Evolutionary conservation across 23 red algal species (phyloP).

Genomic region (Chondrus crispus): DNA sequence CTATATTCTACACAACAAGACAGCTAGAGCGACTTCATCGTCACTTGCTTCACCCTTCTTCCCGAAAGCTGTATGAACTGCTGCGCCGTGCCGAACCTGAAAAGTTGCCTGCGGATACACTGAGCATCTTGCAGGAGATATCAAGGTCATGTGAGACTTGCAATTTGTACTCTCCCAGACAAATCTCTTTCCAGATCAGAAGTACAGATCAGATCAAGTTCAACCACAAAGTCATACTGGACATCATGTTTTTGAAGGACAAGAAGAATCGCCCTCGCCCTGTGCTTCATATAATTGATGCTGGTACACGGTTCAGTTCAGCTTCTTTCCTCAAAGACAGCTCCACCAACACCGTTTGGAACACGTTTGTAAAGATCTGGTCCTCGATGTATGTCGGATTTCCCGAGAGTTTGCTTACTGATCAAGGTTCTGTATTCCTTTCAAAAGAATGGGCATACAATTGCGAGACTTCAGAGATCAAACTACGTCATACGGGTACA

Average conservation of each 20-base stretch:
- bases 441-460: neutral
- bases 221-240: neutral
- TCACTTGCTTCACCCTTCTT: neutral
- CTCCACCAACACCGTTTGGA: neutral
- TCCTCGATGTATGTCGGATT: neutral
- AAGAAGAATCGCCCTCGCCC: neutral
- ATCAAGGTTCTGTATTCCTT: neutral
- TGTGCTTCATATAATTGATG: neutral
- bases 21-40: neutral
- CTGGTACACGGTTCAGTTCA: neutral
- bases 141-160: neutral
- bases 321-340: neutral
- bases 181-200: neutral
- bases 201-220: neutral
- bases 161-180: neutral
- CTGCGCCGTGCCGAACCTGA: neutral
- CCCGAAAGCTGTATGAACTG: neutral
- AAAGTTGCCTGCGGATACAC: neutral
- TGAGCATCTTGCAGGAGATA: neutral
- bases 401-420: neutral
- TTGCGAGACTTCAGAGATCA: neutral
- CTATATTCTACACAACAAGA: neutral
- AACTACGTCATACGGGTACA: neutral
- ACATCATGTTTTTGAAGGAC: conserved; percentile 4
- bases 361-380: neutral